Evolutionary conservation across 805 yeast species (phyloP).

Genomic region (Phaffomyces thermotolerans): DNA sequence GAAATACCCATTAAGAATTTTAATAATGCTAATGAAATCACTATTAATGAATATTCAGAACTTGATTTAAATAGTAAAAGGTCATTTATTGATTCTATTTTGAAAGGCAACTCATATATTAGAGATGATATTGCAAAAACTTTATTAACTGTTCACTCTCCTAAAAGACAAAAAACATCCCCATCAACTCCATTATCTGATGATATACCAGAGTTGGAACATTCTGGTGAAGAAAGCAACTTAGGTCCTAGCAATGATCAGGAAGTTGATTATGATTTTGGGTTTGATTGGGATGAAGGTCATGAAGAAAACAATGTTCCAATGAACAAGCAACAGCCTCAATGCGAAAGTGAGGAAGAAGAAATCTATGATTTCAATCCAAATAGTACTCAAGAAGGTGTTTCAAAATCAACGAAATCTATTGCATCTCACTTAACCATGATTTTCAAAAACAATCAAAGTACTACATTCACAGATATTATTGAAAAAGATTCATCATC

Average conservation of each 20-base stretch:
- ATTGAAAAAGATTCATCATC: conserved; percentile 24
- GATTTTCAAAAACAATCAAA: conserved; percentile 18
- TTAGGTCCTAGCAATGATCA: conserved; percentile 7
- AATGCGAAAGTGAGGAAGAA: conserved; percentile 19
- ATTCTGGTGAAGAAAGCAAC: conserved; percentile 10
- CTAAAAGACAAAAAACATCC: conserved; percentile 15
- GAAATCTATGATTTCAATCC: conserved; percentile 14
- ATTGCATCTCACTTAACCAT: conserved; percentile 42
- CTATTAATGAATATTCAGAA: background rate
- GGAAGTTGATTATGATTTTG: conserved; percentile 26
- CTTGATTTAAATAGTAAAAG: conserved; percentile 15
- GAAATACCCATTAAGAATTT: conserved; percentile 20
- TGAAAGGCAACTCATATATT: conserved; percentile 12
- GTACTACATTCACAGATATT: conserved; percentile 30
- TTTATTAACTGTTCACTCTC: conserved; percentile 1
- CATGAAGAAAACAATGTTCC: background rate
- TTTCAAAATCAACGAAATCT: conserved; percentile 44
- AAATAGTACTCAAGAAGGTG: conserved; percentile 22
- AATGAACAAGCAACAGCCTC: conserved; percentile 3
- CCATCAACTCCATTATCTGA: conserved; percentile 10
- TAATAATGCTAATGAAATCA: conserved; percentile 13
- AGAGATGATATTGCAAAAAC: conserved; percentile 12
- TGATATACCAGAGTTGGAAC: conserved; percentile 18
- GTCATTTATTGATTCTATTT: conserved; percentile 11
- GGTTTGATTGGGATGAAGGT: conserved; percentile 32